A percentile compares a stretch with the other conserved stretches of the same genome.
phyloP scores from a whole-genome alignment of 305 asterid genomes.

The Fraxinus velutina region DNA sequence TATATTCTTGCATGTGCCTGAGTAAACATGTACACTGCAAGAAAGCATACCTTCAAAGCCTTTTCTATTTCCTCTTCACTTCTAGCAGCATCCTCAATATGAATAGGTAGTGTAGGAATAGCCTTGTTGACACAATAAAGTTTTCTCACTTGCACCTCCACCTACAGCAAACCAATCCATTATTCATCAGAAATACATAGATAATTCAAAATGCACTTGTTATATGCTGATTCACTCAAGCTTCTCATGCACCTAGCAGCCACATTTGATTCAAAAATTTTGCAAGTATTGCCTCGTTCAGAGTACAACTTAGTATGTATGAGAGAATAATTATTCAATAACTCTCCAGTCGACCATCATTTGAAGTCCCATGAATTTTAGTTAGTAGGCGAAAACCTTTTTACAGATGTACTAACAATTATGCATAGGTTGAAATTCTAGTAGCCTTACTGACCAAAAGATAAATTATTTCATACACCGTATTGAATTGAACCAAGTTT shows the following conservation, averaged over 20 bases:
- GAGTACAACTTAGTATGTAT: not conserved
- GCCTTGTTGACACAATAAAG: slow-evolving; percentile 64
- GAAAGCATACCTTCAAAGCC: slow-evolving; percentile 49
- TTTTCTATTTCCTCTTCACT: slow-evolving; percentile 72
- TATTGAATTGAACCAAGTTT: not conserved
- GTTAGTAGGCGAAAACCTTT: not conserved
- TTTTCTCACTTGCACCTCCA: slow-evolving; percentile 80
- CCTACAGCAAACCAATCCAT: slow-evolving; percentile 38
- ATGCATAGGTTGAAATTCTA: not conserved
- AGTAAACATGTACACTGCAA: not conserved
- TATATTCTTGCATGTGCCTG: not conserved
- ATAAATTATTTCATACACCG: not conserved
- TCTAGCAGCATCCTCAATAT: slow-evolving; percentile 83
- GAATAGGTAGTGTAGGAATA: slow-evolving; percentile 56
- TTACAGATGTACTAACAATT: not conserved
- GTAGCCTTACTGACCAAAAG: not conserved
- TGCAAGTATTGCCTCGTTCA: not conserved
- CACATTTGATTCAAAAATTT: not conserved
- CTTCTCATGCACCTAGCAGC: not conserved
- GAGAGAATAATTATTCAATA: not conserved
- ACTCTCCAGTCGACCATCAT: not conserved
- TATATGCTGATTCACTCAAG: not conserved
- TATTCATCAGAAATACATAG: not conserved
- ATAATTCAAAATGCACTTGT: not conserved
- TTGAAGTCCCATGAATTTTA: not conserved